Base-by-base conservation (phyloP, 2,329 filamentous ascomycete species). In the Ceratocystis huliohia region DNA sequence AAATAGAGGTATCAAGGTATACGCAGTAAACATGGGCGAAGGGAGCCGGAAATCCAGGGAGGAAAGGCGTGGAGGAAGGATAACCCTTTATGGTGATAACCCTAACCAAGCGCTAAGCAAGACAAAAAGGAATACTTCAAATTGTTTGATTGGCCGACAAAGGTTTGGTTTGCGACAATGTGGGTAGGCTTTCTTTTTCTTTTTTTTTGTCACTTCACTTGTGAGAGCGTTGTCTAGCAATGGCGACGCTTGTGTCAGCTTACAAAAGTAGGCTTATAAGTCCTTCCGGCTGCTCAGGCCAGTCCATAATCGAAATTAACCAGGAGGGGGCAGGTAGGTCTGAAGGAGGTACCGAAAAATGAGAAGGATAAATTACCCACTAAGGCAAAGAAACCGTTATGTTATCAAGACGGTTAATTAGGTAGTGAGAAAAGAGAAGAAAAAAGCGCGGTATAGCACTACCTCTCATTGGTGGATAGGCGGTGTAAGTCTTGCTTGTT, bases 251-350 rank as follows among this genome's bases (percentile, higher is more conserved):
- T 53, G 20, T 53, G 48, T 25, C 48, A 53, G 48, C 48, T 28
- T 53, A 17, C 15, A 53, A 59, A 59, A 59, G 56, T 59, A 59
- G 28, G 3, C 56, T 59, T 59, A 37, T 59, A 59, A 59, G 56
- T 59, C 56, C 56, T 59, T 37, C 56, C 56, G 28, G 56, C 28
- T 6, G 56, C 56, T 37, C 4, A 37, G 56, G 28, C 28, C 56
- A 59, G 56, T 30, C 28, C 1, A 28, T 28, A 28, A 37, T 20
- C 30, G 56, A 59, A 59, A 59, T 37, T 59, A 59, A 37, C 33
- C n/a, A 59, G 20, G 25, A 37, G 22, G 28, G 30, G 56, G 50
- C 20, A 25, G 13, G 22, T 20, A 56, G 50, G 25, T 59, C 25
- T 30, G 56, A n/a, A 59, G 56, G 56, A 59, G 56, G 56, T 59